A percentile compares a stretch with the other conserved stretches of the same genome.
phyloP scores from a whole-genome alignment of 2,329 filamentous ascomycete species.

The Claviceps spartinae region DNA sequence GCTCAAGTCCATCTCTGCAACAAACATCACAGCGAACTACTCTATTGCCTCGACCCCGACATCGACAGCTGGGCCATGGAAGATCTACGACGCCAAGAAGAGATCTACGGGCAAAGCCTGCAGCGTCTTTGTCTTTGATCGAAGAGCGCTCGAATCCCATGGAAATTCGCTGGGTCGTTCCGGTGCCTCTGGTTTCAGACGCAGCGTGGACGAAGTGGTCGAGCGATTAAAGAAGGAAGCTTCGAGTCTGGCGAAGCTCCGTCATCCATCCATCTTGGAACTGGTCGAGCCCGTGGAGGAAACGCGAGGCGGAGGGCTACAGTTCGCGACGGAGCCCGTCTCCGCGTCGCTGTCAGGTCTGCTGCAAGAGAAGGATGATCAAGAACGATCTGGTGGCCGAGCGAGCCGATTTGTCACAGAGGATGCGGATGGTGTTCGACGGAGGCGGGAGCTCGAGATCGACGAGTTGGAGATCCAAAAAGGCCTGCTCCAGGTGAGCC shows the following conservation, averaged over 20 bases:
- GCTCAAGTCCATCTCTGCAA: constrained; percentile 80
- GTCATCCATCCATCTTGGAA: constrained; percentile 86
- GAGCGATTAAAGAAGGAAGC: constrained; percentile 88
- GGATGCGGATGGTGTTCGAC: constrained; percentile 57
- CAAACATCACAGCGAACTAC: constrained; percentile 89
- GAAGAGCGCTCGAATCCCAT: constrained; percentile 62
- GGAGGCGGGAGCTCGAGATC: constrained; percentile 74
- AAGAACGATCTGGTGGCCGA: constrained; percentile 59
- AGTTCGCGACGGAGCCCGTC: constrained; percentile 89
- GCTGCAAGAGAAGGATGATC: constrained; percentile 77
- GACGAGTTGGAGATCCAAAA: constrained; percentile 98
- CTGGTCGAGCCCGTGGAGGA: constrained; percentile 92
- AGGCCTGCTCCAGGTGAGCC: constrained; percentile 80
- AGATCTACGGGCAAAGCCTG: constrained; percentile 82
- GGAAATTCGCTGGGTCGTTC: constrained; percentile 25
- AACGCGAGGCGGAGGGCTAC: constrained; percentile 75
- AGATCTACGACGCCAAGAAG: constrained; percentile 94
- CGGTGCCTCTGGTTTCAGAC: constrained; percentile 55
- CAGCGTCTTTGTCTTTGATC: constrained; percentile 91
- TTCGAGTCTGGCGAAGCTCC: constrained; percentile 70
- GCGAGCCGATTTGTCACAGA: constrained; percentile 71
- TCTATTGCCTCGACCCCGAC: constrained; percentile 60
- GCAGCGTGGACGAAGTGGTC: constrained; percentile 75
- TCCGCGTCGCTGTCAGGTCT: constrained; percentile 76
- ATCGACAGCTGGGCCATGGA: constrained; percentile 86